phyloP scores from a whole-genome alignment of 1,139 yeast genomes.

The Suhomyces ambrosiae region DNA sequence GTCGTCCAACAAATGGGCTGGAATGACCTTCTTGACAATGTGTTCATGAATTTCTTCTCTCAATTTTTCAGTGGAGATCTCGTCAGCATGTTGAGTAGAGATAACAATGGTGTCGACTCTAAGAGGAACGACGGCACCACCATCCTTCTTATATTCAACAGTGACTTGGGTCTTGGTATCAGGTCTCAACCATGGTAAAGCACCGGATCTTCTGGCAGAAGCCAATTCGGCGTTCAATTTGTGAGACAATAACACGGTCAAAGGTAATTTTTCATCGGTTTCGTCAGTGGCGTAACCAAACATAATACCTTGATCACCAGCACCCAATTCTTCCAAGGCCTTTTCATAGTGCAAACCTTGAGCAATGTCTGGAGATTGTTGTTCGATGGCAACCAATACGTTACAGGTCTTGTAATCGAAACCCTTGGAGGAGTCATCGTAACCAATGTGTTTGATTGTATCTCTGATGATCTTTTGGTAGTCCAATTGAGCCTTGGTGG shows the following conservation, averaged over 20 bases:
- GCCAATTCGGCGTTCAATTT: constrained; percentile 96
- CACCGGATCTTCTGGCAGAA: constrained; percentile 94
- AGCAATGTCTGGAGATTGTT: constrained; percentile 98
- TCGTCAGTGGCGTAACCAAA: constrained; percentile 99
- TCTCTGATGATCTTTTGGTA: constrained; percentile 97
- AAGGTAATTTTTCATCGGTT: constrained; percentile 95
- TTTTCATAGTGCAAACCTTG: constrained; percentile 98
- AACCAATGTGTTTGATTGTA: constrained; percentile 97
- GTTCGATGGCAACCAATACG: constrained; percentile 98
- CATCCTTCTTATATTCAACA: constrained; percentile 89
- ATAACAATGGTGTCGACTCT: constrained; percentile 98
- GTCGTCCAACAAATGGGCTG: constrained; percentile 86
- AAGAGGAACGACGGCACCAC: constrained; percentile 92
- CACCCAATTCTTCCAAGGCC: constrained; percentile 97
- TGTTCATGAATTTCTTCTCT: constrained; percentile 76
- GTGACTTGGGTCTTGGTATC: constrained; percentile 99
- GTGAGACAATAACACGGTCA: constrained; percentile 92
- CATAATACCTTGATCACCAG: constrained; percentile 99
- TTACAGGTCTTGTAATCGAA: constrained; percentile 99
- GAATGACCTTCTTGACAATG: constrained; percentile 89
- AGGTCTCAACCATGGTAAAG: constrained; percentile 96
- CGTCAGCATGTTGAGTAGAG: constrained; percentile 97
- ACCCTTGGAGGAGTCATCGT: constrained; percentile 94
- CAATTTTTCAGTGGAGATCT: constrained; percentile 88
- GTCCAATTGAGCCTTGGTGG: constrained; percentile 93